phyloP scores from a whole-genome alignment of 2,329 filamentous ascomycete genomes.

The Plectosphaerella plurivora region DNA sequence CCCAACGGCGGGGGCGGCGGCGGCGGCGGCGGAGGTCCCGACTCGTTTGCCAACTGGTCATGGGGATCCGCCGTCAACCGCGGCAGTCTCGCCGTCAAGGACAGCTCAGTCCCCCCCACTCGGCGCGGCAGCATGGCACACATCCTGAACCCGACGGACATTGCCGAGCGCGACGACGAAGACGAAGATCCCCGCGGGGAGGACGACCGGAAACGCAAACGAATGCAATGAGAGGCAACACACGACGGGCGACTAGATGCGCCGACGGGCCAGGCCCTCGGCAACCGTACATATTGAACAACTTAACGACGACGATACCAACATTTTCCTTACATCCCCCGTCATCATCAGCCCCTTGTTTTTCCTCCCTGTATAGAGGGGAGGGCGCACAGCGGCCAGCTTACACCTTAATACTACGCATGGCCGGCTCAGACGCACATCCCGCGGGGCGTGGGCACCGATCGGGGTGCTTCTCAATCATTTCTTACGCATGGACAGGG shows the following conservation, averaged over 20 bases:
- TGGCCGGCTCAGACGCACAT: too few species aligned
- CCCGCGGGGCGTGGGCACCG: too few species aligned
- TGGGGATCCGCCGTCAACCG: slow-evolving; percentile 46
- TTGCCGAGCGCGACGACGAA: slow-evolving; percentile 50
- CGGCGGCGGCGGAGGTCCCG: slow-evolving; percentile 17
- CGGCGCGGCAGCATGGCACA: slow-evolving; percentile 58
- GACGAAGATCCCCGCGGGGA: slow-evolving; percentile 52
- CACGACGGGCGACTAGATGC: too few species aligned
- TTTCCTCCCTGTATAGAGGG: too few species aligned
- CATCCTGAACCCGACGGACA: slow-evolving; percentile 57
- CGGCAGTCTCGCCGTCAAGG: slow-evolving; percentile 45
- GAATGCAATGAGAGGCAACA: slow-evolving; percentile 37
- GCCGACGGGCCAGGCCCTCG: background rate
- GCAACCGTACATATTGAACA: background rate
- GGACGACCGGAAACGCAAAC: slow-evolving; percentile 59
- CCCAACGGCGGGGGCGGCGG: slow-evolving; percentile 32
- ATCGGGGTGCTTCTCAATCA: too few species aligned
- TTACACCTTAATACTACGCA: too few species aligned
- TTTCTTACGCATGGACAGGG: too few species aligned
- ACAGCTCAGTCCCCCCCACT: slow-evolving; percentile 53
- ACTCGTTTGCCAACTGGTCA: slow-evolving; percentile 51
- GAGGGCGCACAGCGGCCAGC: too few species aligned
- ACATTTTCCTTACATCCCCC: too few species aligned
- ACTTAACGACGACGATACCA: too few species aligned
- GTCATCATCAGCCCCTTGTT: too few species aligned